Evolutionary conservation across 225 moss, liverwort and hornwort genomes (phyloP).

Genomic region (Rhytidiadelphus loreus): DNA sequence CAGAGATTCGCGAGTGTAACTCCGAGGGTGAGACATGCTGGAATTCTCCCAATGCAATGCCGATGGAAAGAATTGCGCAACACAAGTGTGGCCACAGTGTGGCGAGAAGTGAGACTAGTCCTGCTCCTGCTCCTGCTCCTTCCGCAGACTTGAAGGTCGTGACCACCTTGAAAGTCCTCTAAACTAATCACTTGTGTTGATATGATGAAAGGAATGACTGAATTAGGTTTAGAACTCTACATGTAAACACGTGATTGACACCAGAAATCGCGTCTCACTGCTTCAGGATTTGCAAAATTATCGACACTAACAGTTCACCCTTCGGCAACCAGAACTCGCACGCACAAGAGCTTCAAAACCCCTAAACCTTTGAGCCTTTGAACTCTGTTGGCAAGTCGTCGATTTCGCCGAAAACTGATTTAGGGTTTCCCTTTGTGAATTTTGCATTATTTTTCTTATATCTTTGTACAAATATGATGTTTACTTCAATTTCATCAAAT

Average conservation of each 20-base stretch:
- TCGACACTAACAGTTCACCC: background rate
- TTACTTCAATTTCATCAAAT: background rate
- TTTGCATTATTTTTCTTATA: background rate
- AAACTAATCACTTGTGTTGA: background rate
- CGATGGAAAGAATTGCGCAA: background rate
- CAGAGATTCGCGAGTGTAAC: conserved; percentile 9
- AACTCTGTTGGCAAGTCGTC: background rate
- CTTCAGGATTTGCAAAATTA: background rate
- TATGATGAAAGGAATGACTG: background rate
- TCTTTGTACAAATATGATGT: background rate
- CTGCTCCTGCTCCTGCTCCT: background rate
- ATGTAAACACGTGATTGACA: background rate
- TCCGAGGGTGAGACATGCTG: conserved; percentile 3
- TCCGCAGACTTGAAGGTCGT: background rate
- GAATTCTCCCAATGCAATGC: background rate
- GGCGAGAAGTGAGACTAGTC: background rate
- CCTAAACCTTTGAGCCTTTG: background rate
- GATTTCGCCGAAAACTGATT: background rate
- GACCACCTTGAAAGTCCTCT: background rate
- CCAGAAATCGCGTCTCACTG: background rate
- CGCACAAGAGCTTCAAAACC: background rate
- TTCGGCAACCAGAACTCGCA: background rate
- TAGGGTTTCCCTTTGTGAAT: background rate
- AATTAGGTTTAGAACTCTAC: background rate
- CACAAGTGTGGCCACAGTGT: background rate